Evolutionary conservation across 352 stramenopile genomes (phyloP).

Genomic region (Phytophthora quininea): DNA sequence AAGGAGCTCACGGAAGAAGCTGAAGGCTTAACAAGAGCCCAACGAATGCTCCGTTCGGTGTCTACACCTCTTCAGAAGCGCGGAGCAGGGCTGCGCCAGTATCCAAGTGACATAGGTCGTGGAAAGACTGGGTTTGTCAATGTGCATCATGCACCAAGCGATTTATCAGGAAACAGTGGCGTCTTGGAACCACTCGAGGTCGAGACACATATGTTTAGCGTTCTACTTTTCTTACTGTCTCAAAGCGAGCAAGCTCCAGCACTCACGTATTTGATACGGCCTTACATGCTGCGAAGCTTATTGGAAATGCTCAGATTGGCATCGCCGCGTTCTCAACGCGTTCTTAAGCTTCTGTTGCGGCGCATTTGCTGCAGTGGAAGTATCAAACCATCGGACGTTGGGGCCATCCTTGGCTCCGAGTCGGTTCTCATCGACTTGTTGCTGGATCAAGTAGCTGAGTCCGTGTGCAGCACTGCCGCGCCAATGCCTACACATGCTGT

Average conservation of each 20-base stretch:
- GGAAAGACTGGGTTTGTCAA: conserved; percentile 49
- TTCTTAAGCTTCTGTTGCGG: conserved; percentile 82
- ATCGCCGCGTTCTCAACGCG: conserved; percentile 80
- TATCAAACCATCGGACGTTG: conserved; percentile 70
- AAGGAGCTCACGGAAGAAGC: conserved; percentile 74
- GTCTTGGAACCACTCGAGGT: conserved; percentile 81
- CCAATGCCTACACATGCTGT: conserved; percentile 64
- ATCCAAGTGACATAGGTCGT: conserved; percentile 49
- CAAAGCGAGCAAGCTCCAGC: conserved; percentile 71
- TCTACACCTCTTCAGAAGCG: conserved; percentile 78
- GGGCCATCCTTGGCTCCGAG: conserved; percentile 76
- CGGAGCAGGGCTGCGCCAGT: conserved; percentile 48
- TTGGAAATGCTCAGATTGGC: conserved; percentile 78
- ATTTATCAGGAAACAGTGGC: conserved; percentile 42
- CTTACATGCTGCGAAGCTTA: conserved; percentile 70
- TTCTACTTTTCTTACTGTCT: conserved; percentile 83
- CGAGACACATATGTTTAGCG: conserved; percentile 70
- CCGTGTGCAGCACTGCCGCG: conserved; percentile 78
- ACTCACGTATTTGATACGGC: conserved; percentile 62
- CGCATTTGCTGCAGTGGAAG: conserved; percentile 72
- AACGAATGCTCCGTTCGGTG: conserved; percentile 83
- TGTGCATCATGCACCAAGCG: conserved; percentile 38
- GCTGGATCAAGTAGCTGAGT: conserved; percentile 88
- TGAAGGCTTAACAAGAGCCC: conserved; percentile 77
- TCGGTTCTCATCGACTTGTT: conserved; percentile 84